A percentile compares a stretch with the other conserved stretches of the same genome.
phyloP scores from a whole-genome alignment of 2,329 filamentous ascomycete genomes.

The Diaporthe citri region DNA sequence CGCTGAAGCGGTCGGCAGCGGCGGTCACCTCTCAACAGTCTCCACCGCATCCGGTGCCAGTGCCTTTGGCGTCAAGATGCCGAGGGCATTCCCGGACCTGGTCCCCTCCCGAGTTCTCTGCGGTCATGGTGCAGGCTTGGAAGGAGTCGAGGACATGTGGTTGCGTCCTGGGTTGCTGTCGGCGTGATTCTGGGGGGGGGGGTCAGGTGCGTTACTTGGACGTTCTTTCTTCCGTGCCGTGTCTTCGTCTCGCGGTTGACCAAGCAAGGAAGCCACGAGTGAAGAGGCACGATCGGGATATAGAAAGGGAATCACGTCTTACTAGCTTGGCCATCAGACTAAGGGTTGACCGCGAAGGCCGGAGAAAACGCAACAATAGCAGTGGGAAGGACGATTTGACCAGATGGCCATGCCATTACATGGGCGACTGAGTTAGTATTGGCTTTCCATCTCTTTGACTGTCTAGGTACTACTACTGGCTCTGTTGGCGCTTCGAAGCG shows the following conservation, averaged over 20 bases:
- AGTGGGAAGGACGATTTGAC: background rate
- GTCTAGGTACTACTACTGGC: too few species aligned
- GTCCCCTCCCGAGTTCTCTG: background rate
- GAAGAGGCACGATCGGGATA: background rate
- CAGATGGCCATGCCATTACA: background rate
- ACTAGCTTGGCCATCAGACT: background rate
- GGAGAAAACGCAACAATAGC: background rate
- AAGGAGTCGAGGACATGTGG: background rate
- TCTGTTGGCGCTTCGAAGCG: background rate
- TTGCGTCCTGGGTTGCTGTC: background rate
- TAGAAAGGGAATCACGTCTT: accelerated
- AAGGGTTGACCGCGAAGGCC: background rate
- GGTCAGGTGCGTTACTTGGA: background rate
- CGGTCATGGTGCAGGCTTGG: background rate
- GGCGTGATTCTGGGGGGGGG: background rate
- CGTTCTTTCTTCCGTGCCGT: background rate
- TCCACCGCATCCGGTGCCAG: background rate
- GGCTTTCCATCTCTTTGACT: background rate
- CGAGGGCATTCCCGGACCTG: background rate
- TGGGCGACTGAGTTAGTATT: background rate
- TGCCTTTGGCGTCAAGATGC: background rate
- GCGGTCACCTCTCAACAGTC: background rate
- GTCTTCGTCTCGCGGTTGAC: background rate
- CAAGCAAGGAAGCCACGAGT: background rate
- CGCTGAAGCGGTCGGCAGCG: background rate